Evolutionary conservation across 345 rosid genomes (phyloP).

Genomic region (Eucalyptus tenuipes): DNA sequence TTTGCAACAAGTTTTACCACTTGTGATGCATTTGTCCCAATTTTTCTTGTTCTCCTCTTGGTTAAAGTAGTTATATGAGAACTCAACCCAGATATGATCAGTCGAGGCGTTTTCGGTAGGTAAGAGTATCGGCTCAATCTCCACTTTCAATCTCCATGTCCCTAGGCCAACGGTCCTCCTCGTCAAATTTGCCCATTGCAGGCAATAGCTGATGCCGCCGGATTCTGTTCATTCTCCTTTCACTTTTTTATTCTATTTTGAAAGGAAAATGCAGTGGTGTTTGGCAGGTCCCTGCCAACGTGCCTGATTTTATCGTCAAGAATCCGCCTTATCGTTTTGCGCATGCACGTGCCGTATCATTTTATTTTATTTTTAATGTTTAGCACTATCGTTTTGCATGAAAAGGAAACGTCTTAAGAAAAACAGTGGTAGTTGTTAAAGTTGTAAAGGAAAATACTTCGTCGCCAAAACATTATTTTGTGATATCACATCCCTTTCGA

Average conservation of each 20-base stretch:
- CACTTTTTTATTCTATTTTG: too few relatives aligned
- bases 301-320: too few relatives aligned
- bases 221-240: neutral
- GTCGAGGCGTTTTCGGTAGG: neutral
- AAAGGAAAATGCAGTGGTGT: neutral
- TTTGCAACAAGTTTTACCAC: fast-evolving
- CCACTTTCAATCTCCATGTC: neutral
- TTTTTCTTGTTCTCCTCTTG: neutral
- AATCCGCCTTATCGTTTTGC: neutral
- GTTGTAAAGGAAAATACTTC: too few relatives aligned
- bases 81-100: neutral
- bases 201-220: neutral
- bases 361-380: too few relatives aligned
- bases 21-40: too few relatives aligned
- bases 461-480: neutral
- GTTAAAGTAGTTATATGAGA: neutral
- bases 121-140: neutral
- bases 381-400: neutral
- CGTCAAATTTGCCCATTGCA: neutral
- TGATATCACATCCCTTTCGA: neutral
- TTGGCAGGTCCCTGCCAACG: neutral
- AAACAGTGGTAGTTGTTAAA: neutral
- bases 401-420: neutral
- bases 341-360: neutral
- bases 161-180: neutral